Evolutionary conservation across 2,329 filamentous ascomycete species (phyloP), one percentile per base, ranked within the genome.

Genomic region (Colletotrichum paranaense): DNA sequence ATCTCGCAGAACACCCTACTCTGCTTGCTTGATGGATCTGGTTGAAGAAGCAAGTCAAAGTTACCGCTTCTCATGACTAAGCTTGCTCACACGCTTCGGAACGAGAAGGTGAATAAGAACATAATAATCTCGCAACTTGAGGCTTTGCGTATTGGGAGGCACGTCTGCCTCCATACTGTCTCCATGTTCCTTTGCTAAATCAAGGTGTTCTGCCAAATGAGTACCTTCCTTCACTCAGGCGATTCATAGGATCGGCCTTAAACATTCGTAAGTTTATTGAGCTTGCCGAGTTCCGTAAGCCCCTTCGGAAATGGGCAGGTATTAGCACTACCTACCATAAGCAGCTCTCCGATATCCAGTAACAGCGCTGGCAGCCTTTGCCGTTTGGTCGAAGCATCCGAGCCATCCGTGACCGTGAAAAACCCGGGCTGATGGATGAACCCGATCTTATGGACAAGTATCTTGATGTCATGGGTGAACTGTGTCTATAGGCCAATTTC

Each of bases 1-100:
- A 72, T 55, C 67, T 76, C 5, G 75, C 75, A n/a, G 75, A 76
- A 28, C 75, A 76, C 32, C 75, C 75, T 3, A 75, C 75, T 12
- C 53, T 76, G 66, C 59, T 71, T 49, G 7, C 42, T 49, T 49
- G 19, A 49, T 42, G 14, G 14, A 19, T 19, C 38, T 19, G 8
- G 42, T 22, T 49, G 7, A n/a, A n/a, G 19, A n/a, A 22, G 19
- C 8, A n/a, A 49, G 42, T 9, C 16, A 22, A n/a, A 49, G 7
- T 49, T 49, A 1, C 8, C n/a, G 19, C 19, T 22, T 49, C 8
- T 9, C 19, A 22, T 22, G 42, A 2, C 3, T 49, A 22, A 8
- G 19, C n/a, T 49, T n/a, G 19, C 14, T 3, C 14, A 19, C 38
- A 42, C 8, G 42, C 7, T n/a, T 49, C 42, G 19, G 19, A 9